These are phyloP conservation scores for Astraeus odoratus DNA, from an alignment of 768 basidiomycete genomes.

Conservation along the genomic window DNA sequence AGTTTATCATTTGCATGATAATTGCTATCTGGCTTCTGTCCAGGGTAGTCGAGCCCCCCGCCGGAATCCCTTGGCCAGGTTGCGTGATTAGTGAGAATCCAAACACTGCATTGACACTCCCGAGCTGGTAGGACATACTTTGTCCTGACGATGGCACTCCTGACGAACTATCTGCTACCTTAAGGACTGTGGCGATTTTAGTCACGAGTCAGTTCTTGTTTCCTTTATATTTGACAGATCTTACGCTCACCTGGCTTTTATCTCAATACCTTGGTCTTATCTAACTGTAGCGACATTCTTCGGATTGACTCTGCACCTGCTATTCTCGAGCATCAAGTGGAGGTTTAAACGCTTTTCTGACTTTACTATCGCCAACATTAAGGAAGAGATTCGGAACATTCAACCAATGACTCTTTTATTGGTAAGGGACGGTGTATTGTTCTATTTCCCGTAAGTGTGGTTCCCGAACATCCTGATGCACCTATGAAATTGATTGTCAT, in stretches of 20 bases:
- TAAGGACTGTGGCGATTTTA: slow-evolving; percentile 14
- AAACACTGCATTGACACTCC: slow-evolving; percentile 15
- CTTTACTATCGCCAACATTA: background rate
- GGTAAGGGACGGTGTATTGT: background rate
- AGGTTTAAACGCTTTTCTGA: background rate
- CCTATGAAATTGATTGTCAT: background rate
- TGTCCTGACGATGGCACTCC: background rate
- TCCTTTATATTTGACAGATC: background rate
- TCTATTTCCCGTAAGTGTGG: background rate
- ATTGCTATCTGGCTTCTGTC: slow-evolving; percentile 12
- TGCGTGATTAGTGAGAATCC: slow-evolving; percentile 6
- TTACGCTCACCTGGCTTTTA: no score
- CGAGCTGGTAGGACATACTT: slow-evolving; percentile 14
- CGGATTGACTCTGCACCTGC: background rate
- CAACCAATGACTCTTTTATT: background rate
- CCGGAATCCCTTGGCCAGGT: slow-evolving; percentile 10
- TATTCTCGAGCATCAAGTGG: background rate
- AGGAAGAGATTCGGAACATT: background rate
- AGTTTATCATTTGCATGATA: slow-evolving; percentile 8
- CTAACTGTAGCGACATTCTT: background rate
- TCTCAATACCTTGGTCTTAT: no score
- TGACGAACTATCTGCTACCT: slow-evolving; percentile 2
- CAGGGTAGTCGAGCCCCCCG: slow-evolving; percentile 12
- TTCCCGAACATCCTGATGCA: background rate
- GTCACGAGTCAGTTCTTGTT: slow-evolving; percentile 12